Conservation (phyloP, 2,329 filamentous ascomycete species). For the Aureobasidium sp. region DNA sequence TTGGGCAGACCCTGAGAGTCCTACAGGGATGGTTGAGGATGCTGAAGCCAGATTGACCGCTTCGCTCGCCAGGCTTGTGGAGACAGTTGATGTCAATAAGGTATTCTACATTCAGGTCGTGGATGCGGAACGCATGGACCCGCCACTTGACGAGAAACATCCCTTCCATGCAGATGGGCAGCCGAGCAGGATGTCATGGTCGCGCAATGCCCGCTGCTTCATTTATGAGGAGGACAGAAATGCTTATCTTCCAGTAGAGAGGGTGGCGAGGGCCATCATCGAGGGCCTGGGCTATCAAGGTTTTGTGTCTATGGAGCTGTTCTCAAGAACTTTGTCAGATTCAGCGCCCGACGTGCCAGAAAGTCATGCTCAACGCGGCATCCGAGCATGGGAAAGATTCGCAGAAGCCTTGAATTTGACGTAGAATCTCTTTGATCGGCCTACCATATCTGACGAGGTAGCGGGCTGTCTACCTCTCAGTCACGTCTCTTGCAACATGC, state of each 20-base stretch:
- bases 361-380: slow-evolving; percentile 48
- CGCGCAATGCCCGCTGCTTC: slow-evolving; percentile 61
- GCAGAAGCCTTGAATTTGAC: not conserved
- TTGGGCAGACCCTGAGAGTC: slow-evolving; percentile 19
- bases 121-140: slow-evolving; percentile 58
- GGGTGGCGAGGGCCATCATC: slow-evolving; percentile 56
- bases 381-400: slow-evolving; percentile 43
- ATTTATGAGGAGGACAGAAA: slow-evolving; percentile 54
- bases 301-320: slow-evolving; percentile 67
- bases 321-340: slow-evolving; percentile 54
- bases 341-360: slow-evolving; percentile 46
- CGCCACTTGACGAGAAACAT: slow-evolving; percentile 51
- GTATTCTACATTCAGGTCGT: slow-evolving; percentile 73
- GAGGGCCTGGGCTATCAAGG: slow-evolving; percentile 59
- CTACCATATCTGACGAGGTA: no score
- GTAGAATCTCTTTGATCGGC: not conserved
- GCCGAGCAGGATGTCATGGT: slow-evolving; percentile 66
- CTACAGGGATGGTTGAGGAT: slow-evolving; percentile 16
- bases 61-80: slow-evolving; percentile 50
- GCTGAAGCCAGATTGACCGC: slow-evolving; percentile 45
- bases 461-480: no score
- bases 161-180: slow-evolving; percentile 50
- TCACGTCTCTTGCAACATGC: slow-evolving; percentile 11
- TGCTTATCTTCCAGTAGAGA: slow-evolving; percentile 60
- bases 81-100: slow-evolving; percentile 53